Base-by-base conservation (phyloP, 768 basidiomycete genomes). In the Pulveroboletus sp. region DNA sequence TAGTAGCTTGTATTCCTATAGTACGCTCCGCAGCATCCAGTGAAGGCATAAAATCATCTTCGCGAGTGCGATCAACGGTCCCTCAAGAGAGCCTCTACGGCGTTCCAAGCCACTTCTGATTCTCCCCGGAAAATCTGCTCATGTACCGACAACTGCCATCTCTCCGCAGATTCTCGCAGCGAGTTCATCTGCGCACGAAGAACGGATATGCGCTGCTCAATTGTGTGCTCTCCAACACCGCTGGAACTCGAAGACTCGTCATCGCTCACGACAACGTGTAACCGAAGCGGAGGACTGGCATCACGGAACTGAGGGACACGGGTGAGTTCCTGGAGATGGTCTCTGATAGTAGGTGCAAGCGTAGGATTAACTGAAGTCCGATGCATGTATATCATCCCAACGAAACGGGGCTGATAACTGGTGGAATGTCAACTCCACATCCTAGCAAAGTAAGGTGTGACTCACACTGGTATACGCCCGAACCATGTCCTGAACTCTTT, bases 331-430 rank as follows among this genome's bases (percentile, higher is more conserved):
- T 12, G 4, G 19, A 61, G 45, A 34, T 59, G 50, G 6, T 9
- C 2, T 1, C 7, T 13, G 20, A 58, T 36, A 46, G 41, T 41
- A 14, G 31, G 38, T 24, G 53, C 45, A n/a, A 33, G 20, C 1
- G 3, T 6, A 12, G 58, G 59, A 11, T 59, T 37, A 3, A 43
- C 58, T 50, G 53, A 55, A 11, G 48, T 25, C n/a, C 59, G 47
- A 35, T 59, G 55, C 43, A 53, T 50, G 48, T 59, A 59, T 24
- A 61, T 52, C 17, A 58, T 29, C 23, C 59, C 48, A n/a, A 47
- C 17, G 29, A 31, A 9, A 20, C 24, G 35, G 25, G 59, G 52
- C 2, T 24, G 23, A 8, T 23, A 49, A 16, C 59, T 60, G 19
- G 36, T 3, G 9, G 8, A 8, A 0, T 6, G 25, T 57, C 17